Evolutionary conservation across 2,329 filamentous ascomycete species (phyloP), one percentile per base, ranked within the genome.

Genomic region (Xylariaceae sp.): DNA sequence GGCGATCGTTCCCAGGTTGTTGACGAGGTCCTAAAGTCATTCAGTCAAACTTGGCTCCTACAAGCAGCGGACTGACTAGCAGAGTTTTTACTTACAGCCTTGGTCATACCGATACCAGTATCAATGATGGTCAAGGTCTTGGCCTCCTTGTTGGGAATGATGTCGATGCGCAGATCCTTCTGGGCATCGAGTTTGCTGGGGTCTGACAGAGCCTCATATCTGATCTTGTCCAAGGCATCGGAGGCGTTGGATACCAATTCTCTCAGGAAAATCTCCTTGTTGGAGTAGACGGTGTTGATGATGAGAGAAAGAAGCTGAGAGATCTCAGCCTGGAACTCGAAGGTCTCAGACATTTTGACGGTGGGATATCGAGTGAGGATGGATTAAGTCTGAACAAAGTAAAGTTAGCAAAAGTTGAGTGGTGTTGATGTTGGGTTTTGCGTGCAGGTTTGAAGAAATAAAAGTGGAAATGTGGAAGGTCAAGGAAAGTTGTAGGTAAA

Each of bases 291-390:
- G 55, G 92, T 97, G 86, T 98, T 98, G 81, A 98, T 98, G 74
- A 98, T 98, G 68, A 98, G 86, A 58, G 84, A 88, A 66, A 98
- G 85, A 55, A 98, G 87, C 87, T 98, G 92, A 85, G 90, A 97
- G 68, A 98, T 98, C 86, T 98, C 92, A 85, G 92, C 92, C 85
- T 98, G 92, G 78, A 97, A 98, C 85, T 97, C 90, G 76, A 98
- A 98, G 58, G 89, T 96, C 78, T 97, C 89, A 70, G 88, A 71
- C 87, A 94, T 95, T 67, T 41, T 48, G 44, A 40, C 30, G 35
- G 41, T 41, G 35, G 30, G 24, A 33, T 23, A 27, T 14, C 31
- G 36, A 17, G 18, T 24, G 19, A 21, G 17, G 13, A 18, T 13
- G 13, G 34, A 23, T 24, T 33, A 35, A 41, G 11, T 52, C 50